Conservation (phyloP, 768 basidiomycete genomes). For the Lentinula edodes region DNA sequence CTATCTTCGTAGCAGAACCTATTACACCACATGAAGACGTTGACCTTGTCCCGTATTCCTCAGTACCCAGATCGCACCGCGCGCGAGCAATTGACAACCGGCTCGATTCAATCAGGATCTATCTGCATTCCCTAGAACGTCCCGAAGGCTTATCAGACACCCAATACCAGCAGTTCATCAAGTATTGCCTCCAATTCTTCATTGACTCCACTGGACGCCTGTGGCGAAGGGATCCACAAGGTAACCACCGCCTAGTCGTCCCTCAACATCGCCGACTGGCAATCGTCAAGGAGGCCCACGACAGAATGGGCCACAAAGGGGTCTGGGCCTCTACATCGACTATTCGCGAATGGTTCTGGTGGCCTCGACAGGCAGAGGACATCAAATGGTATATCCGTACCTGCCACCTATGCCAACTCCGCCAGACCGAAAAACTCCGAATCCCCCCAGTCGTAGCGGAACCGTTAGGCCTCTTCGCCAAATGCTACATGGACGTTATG, state of each 20-base stretch:
- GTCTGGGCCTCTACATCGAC: background rate
- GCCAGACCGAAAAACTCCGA: slow-evolving; percentile 1
- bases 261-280: background rate
- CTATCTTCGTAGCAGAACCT: too few relatives aligned
- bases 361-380: slow-evolving; percentile 8
- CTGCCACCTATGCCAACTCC: slow-evolving; percentile 8
- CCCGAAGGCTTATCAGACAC: too few relatives aligned
- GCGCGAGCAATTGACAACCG: too few relatives aligned
- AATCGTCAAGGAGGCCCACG: slow-evolving; percentile 5
- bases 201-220: background rate
- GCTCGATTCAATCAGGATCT: too few relatives aligned
- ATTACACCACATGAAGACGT: too few relatives aligned
- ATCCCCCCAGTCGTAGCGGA: slow-evolving; percentile 22
- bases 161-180: background rate
- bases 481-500: slow-evolving; percentile 24
- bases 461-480: slow-evolving; percentile 20
- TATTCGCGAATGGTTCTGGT: slow-evolving; percentile 8
- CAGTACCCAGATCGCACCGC: too few relatives aligned
- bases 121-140: too few relatives aligned
- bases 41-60: too few relatives aligned
- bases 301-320: slow-evolving; percentile 8
- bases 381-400: slow-evolving; percentile 6
- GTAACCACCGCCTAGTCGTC: background rate
- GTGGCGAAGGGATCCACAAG: background rate
- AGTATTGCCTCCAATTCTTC: background rate